Base-by-base conservation (phyloP, 2,329 filamentous ascomycete genomes). In the Coniochaeta hoffmannii region DNA sequence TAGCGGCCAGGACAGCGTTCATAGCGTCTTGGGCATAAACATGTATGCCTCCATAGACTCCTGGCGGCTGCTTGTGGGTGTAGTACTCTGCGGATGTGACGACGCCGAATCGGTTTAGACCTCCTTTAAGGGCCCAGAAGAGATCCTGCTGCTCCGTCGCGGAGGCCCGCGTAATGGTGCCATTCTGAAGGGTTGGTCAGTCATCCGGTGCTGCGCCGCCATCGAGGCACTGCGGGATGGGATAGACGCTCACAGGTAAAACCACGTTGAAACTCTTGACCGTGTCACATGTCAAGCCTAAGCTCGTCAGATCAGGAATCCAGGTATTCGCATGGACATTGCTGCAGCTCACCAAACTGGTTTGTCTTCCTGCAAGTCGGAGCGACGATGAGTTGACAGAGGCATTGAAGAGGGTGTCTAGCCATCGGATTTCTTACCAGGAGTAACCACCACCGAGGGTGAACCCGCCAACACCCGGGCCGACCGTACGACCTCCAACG, bases 381-480 rank as follows among this genome's bases (percentile, higher is more conserved):
- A 24, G 1, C 1, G 0, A 1, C 6, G 19, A 28, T 62, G 15
- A 57, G 53, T 38, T 8, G 19, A 41, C 19, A 10, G 17, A 24
- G 30, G 7, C 19, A 41, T 24, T 7, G 30, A 32, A 35, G 6
- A 11, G 4, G 38, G 4, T 8, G 19, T 41, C 17, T 41, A 10
- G 10, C 8, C 19, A 19, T 4, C 1, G 5, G 4, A 19, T n/a
- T 24, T 34, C 57, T 35, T 38, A 64, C 64, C 64, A 66, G 0
- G 64, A 65, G 50, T 56, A 66, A 0, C 64, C 65, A 1, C 65
- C 65, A 4, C 64, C 65, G 3, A 66, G 56, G 1, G 60, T 65
- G 31, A 65, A 60, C 1, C 65, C 65, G 8, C 63, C 65, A 1
- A 66, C 58, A 5, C 61, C 65, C 0, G 64, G 63, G 8, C 64